phyloP scores from a whole-genome alignment of 2,329 filamentous ascomycete genomes.

The Aspergillus viridinutans region DNA sequence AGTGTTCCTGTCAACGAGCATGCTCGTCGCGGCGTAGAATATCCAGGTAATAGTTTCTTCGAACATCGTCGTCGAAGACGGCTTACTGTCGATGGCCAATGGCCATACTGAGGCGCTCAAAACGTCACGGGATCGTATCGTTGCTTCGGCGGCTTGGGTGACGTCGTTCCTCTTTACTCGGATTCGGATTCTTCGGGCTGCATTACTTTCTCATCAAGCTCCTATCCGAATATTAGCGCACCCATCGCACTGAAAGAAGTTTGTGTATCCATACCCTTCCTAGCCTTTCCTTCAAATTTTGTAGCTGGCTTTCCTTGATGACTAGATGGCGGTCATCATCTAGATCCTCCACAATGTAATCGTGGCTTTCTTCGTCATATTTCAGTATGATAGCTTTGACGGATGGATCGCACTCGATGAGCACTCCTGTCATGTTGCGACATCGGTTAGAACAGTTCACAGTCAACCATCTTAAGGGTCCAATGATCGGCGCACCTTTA shows the following conservation, averaged over 20 bases:
- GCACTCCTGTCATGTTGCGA: constrained; percentile 31
- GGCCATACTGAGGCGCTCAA: background rate
- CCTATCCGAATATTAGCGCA: constrained; percentile 25
- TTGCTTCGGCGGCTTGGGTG: background rate
- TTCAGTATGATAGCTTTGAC: constrained; percentile 48
- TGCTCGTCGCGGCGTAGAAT: background rate
- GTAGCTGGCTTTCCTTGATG: constrained; percentile 44
- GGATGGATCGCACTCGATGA: constrained; percentile 47
- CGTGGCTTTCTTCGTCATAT: constrained; percentile 44
- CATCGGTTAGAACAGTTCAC: constrained; percentile 1
- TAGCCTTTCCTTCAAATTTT: constrained; percentile 39
- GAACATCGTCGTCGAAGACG: background rate
- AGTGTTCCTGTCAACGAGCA: background rate
- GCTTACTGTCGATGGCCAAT: background rate
- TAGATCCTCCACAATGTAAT: constrained; percentile 47
- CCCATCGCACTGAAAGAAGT: background rate
- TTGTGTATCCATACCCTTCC: constrained; percentile 32
- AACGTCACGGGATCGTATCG: background rate
- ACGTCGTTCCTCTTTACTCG: constrained; percentile 22
- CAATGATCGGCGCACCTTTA: constrained; percentile 26
- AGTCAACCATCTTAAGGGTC: background rate
- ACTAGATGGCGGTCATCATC: constrained; percentile 45
- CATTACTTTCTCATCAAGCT: constrained; percentile 46
- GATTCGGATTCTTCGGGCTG: constrained; percentile 45
- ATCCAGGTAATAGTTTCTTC: background rate